Evolutionary conservation across 257 asterid genomes (phyloP).

Genomic region (Anisodus acutangulus): DNA sequence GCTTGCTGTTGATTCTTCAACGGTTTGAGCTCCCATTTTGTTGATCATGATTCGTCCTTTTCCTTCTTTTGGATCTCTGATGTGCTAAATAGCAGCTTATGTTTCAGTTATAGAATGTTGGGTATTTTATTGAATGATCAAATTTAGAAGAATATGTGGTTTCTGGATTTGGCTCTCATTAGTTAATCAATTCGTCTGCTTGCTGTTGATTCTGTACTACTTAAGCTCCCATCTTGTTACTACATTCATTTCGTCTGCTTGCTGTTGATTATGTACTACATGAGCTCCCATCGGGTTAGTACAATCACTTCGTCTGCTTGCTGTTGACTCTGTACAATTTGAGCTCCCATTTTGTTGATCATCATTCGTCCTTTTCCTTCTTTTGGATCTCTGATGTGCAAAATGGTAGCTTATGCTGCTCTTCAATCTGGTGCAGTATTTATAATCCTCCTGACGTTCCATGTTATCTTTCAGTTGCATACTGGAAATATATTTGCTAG

Average conservation of each 20-base stretch:
- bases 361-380: constrained; percentile 37
- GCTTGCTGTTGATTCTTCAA: constrained; percentile 34
- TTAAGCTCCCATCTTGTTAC: constrained; percentile 32
- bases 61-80: constrained; percentile 31
- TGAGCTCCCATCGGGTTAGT: too few species aligned
- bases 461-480: too few species aligned
- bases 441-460: too few species aligned
- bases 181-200: too few species aligned
- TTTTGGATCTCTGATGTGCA: constrained; percentile 24
- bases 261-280: not conserved
- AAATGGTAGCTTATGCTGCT: not conserved
- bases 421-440: not conserved
- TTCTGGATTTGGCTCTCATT: constrained; percentile 3
- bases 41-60: constrained; percentile 42
- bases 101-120: not conserved
- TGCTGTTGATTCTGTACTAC: too few species aligned
- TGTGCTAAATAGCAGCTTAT: not conserved
- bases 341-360: constrained; percentile 39
- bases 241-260: constrained; percentile 21
- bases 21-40: constrained; percentile 32
- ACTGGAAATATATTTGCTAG: too few species aligned
- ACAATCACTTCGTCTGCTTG: too few species aligned
- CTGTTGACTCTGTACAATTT: not conserved
- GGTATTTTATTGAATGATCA: constrained; percentile 19
- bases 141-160: not conserved